These are phyloP conservation scores for Oropetium thomaeum DNA, from an alignment of 176 grass and related monocot species.

Conservation along the genomic window DNA sequence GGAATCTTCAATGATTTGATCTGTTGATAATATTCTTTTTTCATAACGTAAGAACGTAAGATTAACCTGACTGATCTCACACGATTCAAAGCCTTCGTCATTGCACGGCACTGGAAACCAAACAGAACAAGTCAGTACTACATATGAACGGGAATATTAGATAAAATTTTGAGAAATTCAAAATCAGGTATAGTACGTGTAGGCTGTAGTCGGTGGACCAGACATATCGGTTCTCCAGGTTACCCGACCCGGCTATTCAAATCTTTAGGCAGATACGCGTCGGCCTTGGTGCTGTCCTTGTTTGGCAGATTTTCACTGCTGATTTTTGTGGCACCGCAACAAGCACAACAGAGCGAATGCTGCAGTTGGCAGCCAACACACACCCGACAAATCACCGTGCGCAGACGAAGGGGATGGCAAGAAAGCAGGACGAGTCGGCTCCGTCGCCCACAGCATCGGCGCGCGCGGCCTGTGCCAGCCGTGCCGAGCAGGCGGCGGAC, in stretches of 20 bases:
- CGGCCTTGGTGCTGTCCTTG: not conserved
- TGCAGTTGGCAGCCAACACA: not conserved
- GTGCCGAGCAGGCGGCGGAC: not conserved
- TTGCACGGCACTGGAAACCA: not conserved
- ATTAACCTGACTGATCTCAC: not conserved
- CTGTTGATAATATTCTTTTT: not conserved
- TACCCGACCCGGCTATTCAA: not conserved
- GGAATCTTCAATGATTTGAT: not conserved
- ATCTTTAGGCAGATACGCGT: not conserved
- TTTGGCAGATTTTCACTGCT: not conserved
- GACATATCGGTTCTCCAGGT: not conserved
- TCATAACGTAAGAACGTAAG: not conserved
- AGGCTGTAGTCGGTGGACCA: not conserved
- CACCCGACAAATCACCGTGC: not conserved
- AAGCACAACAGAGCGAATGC: not conserved
- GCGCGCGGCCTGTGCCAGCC: not conserved
- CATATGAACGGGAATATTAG: not conserved
- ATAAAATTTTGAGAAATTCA: not conserved
- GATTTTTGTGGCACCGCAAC: not conserved
- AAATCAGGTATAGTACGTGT: no score
- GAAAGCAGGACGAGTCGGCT: not conserved
- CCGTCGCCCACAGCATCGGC: not conserved
- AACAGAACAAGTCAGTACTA: not conserved
- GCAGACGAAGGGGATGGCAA: not conserved
- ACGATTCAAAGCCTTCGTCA: not conserved